Evolutionary conservation across 495 filamentous ascomycete species (phyloP), one percentile per base, ranked within the genome.

Genomic region (Rusavskia elegans): DNA sequence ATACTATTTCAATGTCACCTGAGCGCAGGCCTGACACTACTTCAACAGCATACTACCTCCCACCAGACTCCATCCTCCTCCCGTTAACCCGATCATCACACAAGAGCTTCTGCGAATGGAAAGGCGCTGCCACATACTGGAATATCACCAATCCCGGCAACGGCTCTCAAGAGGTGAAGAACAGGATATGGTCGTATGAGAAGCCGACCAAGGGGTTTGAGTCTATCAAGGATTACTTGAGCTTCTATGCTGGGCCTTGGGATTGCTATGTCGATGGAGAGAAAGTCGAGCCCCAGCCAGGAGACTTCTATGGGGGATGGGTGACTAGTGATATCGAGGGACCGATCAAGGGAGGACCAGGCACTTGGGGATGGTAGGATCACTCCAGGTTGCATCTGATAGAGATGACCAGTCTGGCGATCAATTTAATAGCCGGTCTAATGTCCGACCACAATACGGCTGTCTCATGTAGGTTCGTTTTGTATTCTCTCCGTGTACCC

Each of bases 181-280:
- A 77, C 60, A 55, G 73, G 7, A 70, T 75, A 25, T 80, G 76
- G 76, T 69, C 66, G 23, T 80, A 79, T 58, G 70, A 75, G 51
- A 58, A 61, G 48, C 76, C 76, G 9, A 71, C 65, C 5, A 57
- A 62, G 51, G 61, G 63, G 2, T 80, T 73, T 57, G 64, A 68
- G 51, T 56, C 57, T 20, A 67, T 80, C 45, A 72, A 70, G 58
- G 72, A 71, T 21, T 73, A 71, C 53, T 57, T 80, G 30, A 66
- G 64, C 48, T 73, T 80, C 52, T 79, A 74, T 58, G 71, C 64
- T 13, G 72, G 70, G 6, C 76, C 76, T 14, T 79, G 76, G 76
- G 71, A 77, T 39, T 80, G 76, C 59, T 78, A 61, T 57, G 76
- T 79, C 14, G 75, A 80, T 64, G 76, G 75, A n/a, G 76, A 80